phyloP scores from a whole-genome alignment of 495 filamentous ascomycete genomes.

The Lepidopterella palustris region DNA sequence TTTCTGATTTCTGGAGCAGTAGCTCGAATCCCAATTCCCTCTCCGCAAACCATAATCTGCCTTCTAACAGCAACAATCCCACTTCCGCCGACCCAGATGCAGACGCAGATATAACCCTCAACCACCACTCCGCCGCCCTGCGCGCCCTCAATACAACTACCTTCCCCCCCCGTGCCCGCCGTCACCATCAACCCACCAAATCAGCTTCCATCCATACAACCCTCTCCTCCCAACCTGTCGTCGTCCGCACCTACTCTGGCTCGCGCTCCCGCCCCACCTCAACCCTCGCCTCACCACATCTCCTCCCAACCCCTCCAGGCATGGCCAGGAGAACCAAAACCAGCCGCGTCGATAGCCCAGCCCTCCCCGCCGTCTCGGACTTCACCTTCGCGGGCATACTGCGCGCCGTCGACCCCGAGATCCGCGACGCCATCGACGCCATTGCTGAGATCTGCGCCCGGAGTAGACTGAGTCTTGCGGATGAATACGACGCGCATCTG shows the following conservation, averaged over 20 bases:
- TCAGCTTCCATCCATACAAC: slow-evolving; percentile 24
- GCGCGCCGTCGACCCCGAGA: slow-evolving; percentile 52
- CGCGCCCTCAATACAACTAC: slow-evolving; percentile 27
- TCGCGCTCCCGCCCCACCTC: slow-evolving; percentile 20
- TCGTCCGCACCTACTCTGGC: slow-evolving; percentile 35
- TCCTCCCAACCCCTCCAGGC: slow-evolving; percentile 11
- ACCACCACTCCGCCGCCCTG: slow-evolving; percentile 25
- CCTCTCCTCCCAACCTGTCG: slow-evolving; percentile 30
- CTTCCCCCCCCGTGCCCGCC: slow-evolving; percentile 23
- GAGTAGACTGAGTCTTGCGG: slow-evolving; percentile 55
- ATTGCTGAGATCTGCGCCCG: slow-evolving; percentile 60
- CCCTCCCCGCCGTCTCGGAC: slow-evolving; percentile 45
- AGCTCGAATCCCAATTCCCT: background rate
- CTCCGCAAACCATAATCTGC: background rate
- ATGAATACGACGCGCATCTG: slow-evolving; percentile 58
- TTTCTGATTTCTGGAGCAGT: slow-evolving; percentile 25
- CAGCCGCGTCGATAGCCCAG: background rate
- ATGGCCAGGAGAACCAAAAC: background rate
- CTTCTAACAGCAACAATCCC: background rate
- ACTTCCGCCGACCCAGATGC: background rate
- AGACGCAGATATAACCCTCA: slow-evolving; percentile 19
- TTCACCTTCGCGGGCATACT: slow-evolving; percentile 58
- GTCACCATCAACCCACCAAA: slow-evolving; percentile 22
- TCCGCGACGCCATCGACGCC: slow-evolving; percentile 50
- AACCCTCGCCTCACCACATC: slow-evolving; percentile 12